A percentile compares a stretch with the other conserved stretches of the same genome.
Conservation (phyloP, 2,329 filamentous ascomycete genomes). For the Ophiocordyceps camponoti-leonardi region DNA sequence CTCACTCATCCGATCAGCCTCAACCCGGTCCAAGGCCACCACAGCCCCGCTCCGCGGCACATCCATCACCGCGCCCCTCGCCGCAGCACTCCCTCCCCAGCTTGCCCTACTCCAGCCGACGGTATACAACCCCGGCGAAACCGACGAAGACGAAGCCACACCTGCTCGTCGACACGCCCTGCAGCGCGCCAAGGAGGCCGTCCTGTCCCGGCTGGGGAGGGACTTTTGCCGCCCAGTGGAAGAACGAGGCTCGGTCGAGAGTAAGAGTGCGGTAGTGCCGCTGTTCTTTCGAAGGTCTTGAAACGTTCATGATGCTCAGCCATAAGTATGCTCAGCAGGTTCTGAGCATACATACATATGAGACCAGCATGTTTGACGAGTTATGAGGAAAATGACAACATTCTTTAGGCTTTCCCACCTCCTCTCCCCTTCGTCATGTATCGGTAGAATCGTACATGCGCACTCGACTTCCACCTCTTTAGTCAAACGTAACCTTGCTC, state of each 20-base stretch:
- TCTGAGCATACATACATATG: neutral
- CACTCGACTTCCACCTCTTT: constrained; percentile 6
- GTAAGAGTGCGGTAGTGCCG: constrained; percentile 36
- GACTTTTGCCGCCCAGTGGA: constrained; percentile 27
- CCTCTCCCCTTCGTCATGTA: too few relatives aligned
- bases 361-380: neutral
- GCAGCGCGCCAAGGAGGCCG: constrained; percentile 40
- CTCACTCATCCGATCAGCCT: too few relatives aligned
- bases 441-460: too few relatives aligned
- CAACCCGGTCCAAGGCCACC: too few relatives aligned
- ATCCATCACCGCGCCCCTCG: constrained; percentile 17
- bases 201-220: constrained; percentile 38
- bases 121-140: constrained; percentile 29
- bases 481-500: constrained; percentile 71
- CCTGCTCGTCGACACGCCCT: constrained; percentile 36
- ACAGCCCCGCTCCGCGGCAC: constrained; percentile 1
- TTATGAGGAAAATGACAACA: too few relatives aligned
- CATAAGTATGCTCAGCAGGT: neutral
- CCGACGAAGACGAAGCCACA: constrained; percentile 24
- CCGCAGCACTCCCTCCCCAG: constrained; percentile 29
- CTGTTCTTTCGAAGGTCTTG: constrained; percentile 37
- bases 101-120: constrained; percentile 39
- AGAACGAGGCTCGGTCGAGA: constrained; percentile 31
- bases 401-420: neutral
- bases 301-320: constrained; percentile 1